phyloP scores from a whole-genome alignment of 2,329 filamentous ascomycete genomes.

The Fusarium papillatum region DNA sequence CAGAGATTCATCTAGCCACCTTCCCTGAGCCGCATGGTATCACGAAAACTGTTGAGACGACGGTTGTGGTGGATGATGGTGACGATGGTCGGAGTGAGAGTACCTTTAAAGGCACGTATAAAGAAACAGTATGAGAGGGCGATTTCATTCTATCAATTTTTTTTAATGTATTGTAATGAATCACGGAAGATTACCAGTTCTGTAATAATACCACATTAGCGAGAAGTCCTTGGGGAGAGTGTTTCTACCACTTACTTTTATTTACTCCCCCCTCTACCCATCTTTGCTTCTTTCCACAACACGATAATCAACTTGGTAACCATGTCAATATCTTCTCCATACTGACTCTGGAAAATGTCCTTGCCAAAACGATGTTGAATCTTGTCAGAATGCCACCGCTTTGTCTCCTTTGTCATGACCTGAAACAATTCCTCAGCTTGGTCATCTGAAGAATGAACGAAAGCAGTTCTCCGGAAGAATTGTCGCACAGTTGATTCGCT shows the following conservation, averaged over 20 bases:
- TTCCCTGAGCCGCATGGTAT: conserved; percentile 23
- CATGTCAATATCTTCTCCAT: not conserved
- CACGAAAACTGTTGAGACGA: conserved; percentile 33
- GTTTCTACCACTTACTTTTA: not conserved
- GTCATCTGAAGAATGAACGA: not conserved
- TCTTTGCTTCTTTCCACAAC: not conserved
- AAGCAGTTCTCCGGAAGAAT: not conserved
- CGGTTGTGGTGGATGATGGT: conserved; percentile 20
- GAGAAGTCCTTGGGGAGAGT: not conserved
- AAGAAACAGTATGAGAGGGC: not conserved
- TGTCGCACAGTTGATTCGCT: not conserved
- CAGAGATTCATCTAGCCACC: conserved; percentile 22
- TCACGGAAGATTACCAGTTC: not conserved
- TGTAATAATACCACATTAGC: not conserved
- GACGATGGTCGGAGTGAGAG: conserved; percentile 16
- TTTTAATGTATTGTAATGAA: not conserved
- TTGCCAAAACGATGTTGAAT: not conserved
- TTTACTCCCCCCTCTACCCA: not conserved
- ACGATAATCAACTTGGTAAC: not conserved
- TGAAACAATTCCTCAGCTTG: not conserved
- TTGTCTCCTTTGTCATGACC: not conserved
- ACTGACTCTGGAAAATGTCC: not conserved
- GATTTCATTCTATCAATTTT: not conserved
- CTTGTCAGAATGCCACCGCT: not conserved
- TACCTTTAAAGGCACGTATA: not conserved